phyloP scores from a whole-genome alignment of 1,284 basidiomycete genomes.

The Cutaneotrichosporon cyanovorans region DNA sequence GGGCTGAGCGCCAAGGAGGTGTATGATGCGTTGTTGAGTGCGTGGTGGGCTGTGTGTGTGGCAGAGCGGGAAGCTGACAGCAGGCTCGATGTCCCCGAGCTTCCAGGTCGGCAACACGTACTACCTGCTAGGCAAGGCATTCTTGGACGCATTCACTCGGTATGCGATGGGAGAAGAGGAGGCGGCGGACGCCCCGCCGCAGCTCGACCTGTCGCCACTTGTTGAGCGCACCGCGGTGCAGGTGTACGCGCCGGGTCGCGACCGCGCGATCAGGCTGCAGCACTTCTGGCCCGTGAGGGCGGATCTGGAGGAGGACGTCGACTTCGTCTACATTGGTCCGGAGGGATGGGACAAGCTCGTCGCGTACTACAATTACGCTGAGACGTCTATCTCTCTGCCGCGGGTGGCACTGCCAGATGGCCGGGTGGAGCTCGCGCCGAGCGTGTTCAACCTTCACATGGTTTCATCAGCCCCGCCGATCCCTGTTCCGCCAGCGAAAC shows the following conservation, averaged over 20 bases:
- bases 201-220: conserved; percentile 22
- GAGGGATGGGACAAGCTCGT: conserved; percentile 64
- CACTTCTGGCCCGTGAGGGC: conserved; percentile 34
- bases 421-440: conserved; percentile 70
- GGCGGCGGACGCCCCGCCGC: conserved; percentile 9
- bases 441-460: conserved; percentile 56
- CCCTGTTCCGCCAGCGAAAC: conserved; percentile 12
- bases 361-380: conserved; percentile 17
- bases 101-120: conserved; percentile 26
- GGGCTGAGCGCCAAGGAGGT: conserved; percentile 1
- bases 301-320: conserved; percentile 57
- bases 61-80: not conserved
- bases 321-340: conserved; percentile 70
- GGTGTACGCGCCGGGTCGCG: conserved; percentile 19
- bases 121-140: conserved; percentile 35
- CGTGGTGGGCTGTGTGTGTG: not conserved
- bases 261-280: conserved; percentile 3
- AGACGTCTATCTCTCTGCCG: conserved; percentile 47
- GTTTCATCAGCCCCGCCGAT: conserved; percentile 16
- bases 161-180: conserved; percentile 20
- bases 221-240: conserved; percentile 17
- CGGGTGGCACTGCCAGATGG: conserved; percentile 48
- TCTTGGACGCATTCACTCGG: conserved; percentile 24
- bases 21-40: conserved; percentile 13
- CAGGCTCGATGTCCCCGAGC: conserved; percentile 27